Base-by-base conservation (phyloP, 352 stramenopile species). In the Pythium sukuiense region DNA sequence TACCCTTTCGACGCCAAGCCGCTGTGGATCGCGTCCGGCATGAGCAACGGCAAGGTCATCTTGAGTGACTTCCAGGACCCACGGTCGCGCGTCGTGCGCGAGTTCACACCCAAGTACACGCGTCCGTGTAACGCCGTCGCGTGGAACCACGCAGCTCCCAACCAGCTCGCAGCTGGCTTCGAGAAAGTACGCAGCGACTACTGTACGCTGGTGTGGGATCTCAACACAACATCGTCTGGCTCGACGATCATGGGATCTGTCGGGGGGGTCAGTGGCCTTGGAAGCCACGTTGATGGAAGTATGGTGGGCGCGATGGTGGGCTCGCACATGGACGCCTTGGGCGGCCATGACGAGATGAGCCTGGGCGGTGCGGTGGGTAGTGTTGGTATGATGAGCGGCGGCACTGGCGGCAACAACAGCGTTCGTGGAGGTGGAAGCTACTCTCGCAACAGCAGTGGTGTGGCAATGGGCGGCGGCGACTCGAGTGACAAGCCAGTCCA, bases 171-270 rank as follows among this genome's bases (percentile, higher is more conserved):
- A 0, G 85, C 83, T 6, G 87, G 87, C 33, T 94, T 96, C 65
- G 87, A 96, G 54, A 96, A 96, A 70, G 85, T 96, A 27, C 84
- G 87, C 45, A 92, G 82, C 54, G 87, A 94, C 62, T 93, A 85
- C 45, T 95, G 87, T 46, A 92, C 87, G 26, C 69, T 95, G 2
- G 87, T 95, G 35, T 95, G 87, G 87, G 87, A 95, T 58, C 69
- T 95, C 24, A 90, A 89, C 30, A 78, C 76, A 46, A 76, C 72
- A n/a, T 57, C 67, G 3, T 61, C 50, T 1, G 68, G 68, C 0
- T 70, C 62, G 49, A 68, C 62, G 52, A 70, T 70, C 58, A 68
- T 61, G 46, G 68, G 68, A 14, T 61, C 62, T 3, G 67, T 61
- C 4, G 59, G 67, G 27, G 60, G 35, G 12, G 45, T 50, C 16